phyloP scores from a whole-genome alignment of 2,329 filamentous ascomycete species.

The Gyromitra esculenta region DNA sequence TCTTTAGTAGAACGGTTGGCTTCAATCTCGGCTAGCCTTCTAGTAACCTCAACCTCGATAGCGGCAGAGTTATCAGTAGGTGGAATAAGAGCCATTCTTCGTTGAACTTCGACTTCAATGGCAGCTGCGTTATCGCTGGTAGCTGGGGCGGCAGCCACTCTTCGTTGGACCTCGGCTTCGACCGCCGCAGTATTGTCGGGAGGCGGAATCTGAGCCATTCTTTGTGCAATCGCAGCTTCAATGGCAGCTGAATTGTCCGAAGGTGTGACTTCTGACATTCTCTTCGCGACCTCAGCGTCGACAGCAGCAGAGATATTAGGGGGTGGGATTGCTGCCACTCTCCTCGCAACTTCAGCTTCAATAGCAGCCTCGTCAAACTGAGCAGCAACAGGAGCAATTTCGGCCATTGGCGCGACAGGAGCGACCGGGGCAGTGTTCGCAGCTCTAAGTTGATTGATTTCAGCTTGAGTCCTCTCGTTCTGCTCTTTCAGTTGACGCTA shows the following conservation, averaged over 20 bases:
- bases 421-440: conserved; percentile 29
- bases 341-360: conserved; percentile 48
- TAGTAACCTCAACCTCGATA: conserved; percentile 46
- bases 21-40: conserved; percentile 50
- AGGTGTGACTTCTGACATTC: conserved; percentile 34
- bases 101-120: conserved; percentile 47
- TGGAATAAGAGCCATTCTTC: conserved; percentile 45
- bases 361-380: conserved; percentile 43
- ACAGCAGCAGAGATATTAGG: conserved; percentile 46
- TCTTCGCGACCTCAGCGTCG: conserved; percentile 47
- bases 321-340: conserved; percentile 46
- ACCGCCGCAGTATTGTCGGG: conserved; percentile 41
- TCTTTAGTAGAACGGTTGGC: conserved; percentile 16
- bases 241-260: conserved; percentile 43
- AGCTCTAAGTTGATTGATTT: conserved; percentile 42
- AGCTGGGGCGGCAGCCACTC: conserved; percentile 40
- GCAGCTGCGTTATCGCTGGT: conserved; percentile 37
- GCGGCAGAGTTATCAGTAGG: conserved; percentile 32
- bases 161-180: conserved; percentile 55
- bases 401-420: conserved; percentile 35
- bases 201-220: conserved; percentile 45
- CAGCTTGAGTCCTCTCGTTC: conserved; percentile 34
- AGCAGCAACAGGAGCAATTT: neutral
- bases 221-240: conserved; percentile 48
- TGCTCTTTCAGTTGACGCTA: conserved; percentile 39